Percentiles rank a stretch among this genome's conserved stretches.
Evolutionary conservation across 2,329 filamentous ascomycete genomes (phyloP).

Genomic region (Raffaelea deltoideospora): DNA sequence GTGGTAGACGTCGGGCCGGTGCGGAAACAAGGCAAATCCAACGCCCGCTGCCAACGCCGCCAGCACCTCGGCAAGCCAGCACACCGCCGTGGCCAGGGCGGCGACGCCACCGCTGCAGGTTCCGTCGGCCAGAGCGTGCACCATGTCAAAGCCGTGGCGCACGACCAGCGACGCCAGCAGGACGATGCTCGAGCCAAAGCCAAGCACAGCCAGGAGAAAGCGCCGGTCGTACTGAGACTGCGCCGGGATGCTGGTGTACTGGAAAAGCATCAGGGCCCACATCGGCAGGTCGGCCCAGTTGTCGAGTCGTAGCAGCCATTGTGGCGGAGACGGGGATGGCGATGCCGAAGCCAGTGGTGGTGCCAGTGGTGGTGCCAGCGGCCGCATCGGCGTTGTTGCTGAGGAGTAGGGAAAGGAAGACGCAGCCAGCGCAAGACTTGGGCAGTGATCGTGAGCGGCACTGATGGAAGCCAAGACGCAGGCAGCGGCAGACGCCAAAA

Average conservation of each 20-base stretch:
- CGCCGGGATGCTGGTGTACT: slow-evolving; percentile 15
- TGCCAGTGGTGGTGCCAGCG: too few relatives aligned
- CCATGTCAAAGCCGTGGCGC: slow-evolving; percentile 13
- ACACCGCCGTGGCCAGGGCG: slow-evolving; percentile 6
- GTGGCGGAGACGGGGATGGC: neutral
- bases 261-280: slow-evolving; percentile 12
- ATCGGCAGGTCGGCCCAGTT: slow-evolving; percentile 11
- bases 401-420: too few relatives aligned
- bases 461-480: too few relatives aligned
- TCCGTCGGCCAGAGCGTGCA: slow-evolving; percentile 10
- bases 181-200: slow-evolving; percentile 12
- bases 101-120: slow-evolving; percentile 2
- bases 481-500: slow-evolving; percentile 12
- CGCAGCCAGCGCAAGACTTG: too few relatives aligned
- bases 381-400: too few relatives aligned
- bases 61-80: slow-evolving; percentile 14
- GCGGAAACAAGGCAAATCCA: slow-evolving; percentile 16
- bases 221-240: slow-evolving; percentile 14
- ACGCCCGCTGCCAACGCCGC: slow-evolving; percentile 10
- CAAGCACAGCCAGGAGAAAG: slow-evolving; percentile 13
- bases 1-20: slow-evolving; percentile 19
- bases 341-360: neutral
- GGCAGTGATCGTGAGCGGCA: too few relatives aligned
- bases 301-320: slow-evolving; percentile 2
- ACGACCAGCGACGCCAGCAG: slow-evolving; percentile 12